Evolutionary conservation across 2,329 filamentous ascomycete species (phyloP).

Genomic region (Epichloe elymi): DNA sequence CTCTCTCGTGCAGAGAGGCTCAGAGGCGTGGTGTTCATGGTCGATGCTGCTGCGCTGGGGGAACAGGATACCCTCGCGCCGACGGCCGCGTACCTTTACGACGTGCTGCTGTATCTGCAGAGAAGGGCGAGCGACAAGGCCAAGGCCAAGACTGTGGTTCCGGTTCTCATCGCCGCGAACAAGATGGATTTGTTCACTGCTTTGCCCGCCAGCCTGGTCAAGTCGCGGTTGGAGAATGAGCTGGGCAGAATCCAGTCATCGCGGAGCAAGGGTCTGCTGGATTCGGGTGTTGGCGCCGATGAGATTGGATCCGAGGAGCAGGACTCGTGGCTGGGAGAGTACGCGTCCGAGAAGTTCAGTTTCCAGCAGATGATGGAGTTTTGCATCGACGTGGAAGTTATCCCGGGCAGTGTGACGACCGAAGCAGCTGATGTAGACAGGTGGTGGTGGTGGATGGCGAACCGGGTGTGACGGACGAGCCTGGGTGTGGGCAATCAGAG

Average conservation of each 20-base stretch:
- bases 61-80: constrained; percentile 51
- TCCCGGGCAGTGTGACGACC: constrained; percentile 57
- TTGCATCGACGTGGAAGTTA: constrained; percentile 62
- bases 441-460: constrained; percentile 87
- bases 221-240: constrained; percentile 63
- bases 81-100: constrained; percentile 75
- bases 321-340: constrained; percentile 75
- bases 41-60: constrained; percentile 65
- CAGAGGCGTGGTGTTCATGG: constrained; percentile 68
- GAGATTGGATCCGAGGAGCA: constrained; percentile 53
- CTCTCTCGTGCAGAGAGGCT: constrained; percentile 36
- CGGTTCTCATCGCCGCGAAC: constrained; percentile 79
- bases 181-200: constrained; percentile 95
- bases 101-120: constrained; percentile 73
- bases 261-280: constrained; percentile 67
- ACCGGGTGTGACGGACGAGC: constrained; percentile 41
- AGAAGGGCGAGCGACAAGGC: constrained; percentile 42
- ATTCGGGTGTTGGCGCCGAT: constrained; percentile 61
- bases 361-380: constrained; percentile 78
- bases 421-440: constrained; percentile 59
- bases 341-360: constrained; percentile 61
- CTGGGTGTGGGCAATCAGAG: neutral
- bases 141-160: constrained; percentile 33
- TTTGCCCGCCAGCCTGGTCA: constrained; percentile 64
- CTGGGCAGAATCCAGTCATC: constrained; percentile 65